These are phyloP conservation scores for Orychophragmus violaceus DNA, from an alignment of 345 rosid species.

Conservation along the genomic window DNA sequence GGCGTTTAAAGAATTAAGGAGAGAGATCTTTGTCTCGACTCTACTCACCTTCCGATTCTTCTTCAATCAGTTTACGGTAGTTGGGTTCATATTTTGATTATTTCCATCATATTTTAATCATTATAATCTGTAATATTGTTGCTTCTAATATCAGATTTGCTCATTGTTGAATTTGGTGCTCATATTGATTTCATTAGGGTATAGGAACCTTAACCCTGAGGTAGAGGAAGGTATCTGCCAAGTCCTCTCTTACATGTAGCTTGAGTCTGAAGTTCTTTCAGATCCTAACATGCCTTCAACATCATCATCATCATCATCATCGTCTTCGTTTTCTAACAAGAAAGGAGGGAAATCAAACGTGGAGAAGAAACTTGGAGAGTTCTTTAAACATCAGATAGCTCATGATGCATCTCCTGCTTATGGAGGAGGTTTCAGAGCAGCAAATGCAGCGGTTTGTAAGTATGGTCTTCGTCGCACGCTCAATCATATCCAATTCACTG, in stretches of 20 bases:
- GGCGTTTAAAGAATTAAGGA: too few relatives aligned
- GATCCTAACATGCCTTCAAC: constrained; percentile 54
- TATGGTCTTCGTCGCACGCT: constrained; percentile 54
- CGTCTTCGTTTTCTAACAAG: constrained; percentile 48
- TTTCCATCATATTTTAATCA: too few relatives aligned
- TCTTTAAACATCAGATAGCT: constrained; percentile 79
- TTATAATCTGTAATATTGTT: too few relatives aligned
- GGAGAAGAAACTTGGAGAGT: constrained; percentile 79
- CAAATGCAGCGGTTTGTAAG: constrained; percentile 71
- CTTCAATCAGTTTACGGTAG: too few relatives aligned
- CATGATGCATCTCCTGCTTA: constrained; percentile 84
- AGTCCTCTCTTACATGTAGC: constrained; percentile 90
- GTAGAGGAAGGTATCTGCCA: constrained; percentile 99
- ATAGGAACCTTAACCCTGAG: constrained; percentile 70
- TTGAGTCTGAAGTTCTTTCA: constrained; percentile 78
- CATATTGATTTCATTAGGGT: constrained; percentile 41
- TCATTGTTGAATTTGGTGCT: too few relatives aligned
- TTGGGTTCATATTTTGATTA: too few relatives aligned
- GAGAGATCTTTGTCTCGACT: too few relatives aligned
- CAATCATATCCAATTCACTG: constrained; percentile 45
- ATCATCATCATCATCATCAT: constrained; percentile 52
- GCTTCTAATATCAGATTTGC: too few relatives aligned
- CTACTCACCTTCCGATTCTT: too few relatives aligned
- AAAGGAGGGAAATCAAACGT: constrained; percentile 63
- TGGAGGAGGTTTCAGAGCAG: constrained; percentile 87